A percentile compares a stretch with the other conserved stretches of the same genome.
Evolutionary conservation across 2,329 filamentous ascomycete genomes (phyloP).

Genomic region (Trichoderma sp.): DNA sequence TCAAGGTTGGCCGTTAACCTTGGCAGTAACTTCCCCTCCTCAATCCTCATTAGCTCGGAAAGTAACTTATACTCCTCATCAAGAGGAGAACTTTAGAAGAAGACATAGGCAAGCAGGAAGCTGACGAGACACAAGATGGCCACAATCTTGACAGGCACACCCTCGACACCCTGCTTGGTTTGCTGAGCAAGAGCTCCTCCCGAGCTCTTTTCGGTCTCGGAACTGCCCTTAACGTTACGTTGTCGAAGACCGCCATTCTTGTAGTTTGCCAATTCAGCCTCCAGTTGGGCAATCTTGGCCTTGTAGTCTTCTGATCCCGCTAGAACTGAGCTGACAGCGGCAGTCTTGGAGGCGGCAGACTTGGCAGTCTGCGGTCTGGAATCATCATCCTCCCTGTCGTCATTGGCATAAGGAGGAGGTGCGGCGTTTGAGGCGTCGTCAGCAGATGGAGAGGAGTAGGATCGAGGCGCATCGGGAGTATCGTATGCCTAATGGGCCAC

Average conservation of each 20-base stretch:
- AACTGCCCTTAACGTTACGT: constrained; percentile 62
- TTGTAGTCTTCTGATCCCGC: constrained; percentile 60
- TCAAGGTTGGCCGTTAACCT: neutral
- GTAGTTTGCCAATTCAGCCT: constrained; percentile 67
- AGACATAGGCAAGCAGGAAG: constrained; percentile 92
- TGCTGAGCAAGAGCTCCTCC: constrained; percentile 51
- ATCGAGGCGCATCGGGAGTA: constrained; percentile 45
- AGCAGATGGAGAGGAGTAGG: constrained; percentile 44
- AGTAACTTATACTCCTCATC: neutral
- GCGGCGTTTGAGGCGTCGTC: constrained; percentile 31
- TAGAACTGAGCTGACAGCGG: constrained; percentile 45
- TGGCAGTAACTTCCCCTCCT: neutral
- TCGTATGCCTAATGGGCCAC: constrained; percentile 32
- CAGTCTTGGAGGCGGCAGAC: constrained; percentile 36
- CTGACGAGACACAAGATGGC: constrained; percentile 81
- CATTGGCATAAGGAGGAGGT: constrained; percentile 36
- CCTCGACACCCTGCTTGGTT: constrained; percentile 58
- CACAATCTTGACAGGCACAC: constrained; percentile 82
- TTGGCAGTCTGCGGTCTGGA: constrained; percentile 29
- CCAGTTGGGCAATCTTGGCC: constrained; percentile 70
- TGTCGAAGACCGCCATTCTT: constrained; percentile 75
- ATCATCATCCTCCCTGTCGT: constrained; percentile 33
- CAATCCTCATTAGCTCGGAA: neutral
- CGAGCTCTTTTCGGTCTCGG: constrained; percentile 48
- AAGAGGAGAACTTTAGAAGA: constrained; percentile 64